Evolutionary conservation across 1,139 yeast species (phyloP), one percentile per base, ranked within the genome.

Genomic region (Blastobotrys ciferrii): DNA sequence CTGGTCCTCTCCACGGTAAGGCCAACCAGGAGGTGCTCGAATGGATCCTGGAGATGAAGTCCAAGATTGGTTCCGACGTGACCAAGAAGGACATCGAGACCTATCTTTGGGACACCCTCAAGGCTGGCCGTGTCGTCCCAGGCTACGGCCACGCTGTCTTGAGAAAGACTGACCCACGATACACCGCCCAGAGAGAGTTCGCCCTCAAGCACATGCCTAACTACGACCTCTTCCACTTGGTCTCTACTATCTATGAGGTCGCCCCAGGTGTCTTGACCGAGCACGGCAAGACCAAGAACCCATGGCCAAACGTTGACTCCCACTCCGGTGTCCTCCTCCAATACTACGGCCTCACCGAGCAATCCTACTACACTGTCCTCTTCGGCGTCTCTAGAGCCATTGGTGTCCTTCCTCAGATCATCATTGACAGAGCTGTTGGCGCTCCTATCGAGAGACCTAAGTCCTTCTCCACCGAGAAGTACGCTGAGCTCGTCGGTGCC

Each of bases 231-330:
- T 92, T 92, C 87, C 85, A 87, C 78, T 82, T 92, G 66, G 98
- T 92, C 50, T 87, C 96, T 55, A 85, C 69, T 56, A 85, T 89
- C 62, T 88, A 89, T 73, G 91, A 89, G 71, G 92, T 91, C 67
- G 98, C 97, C 57, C 98, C 98, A 70, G 85, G 81, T 64, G 98
- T 91, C 55, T 80, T 91, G 70, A 85, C 94, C 68, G 81, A 88
- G 77, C 98, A 91, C 74, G 98, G 98, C 73, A 91, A 91, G 82
- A 89, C 97, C 68, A 87, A 88, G 82, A 91, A 89, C 82, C 97
- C 97, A 75, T 89, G 92, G 92, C 98, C 98, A 73, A 91, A 91
- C 73, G 98, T 91, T 63, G 98, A 91, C 75, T 87, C 97, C 52
- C 95, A 88, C 75, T 89, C 97, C 48, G 98, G 98, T 76, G 96